These are phyloP conservation scores for Plasmodium reichenowi DNA, from an alignment of 169 alveolate species.

Conservation along the genomic window DNA sequence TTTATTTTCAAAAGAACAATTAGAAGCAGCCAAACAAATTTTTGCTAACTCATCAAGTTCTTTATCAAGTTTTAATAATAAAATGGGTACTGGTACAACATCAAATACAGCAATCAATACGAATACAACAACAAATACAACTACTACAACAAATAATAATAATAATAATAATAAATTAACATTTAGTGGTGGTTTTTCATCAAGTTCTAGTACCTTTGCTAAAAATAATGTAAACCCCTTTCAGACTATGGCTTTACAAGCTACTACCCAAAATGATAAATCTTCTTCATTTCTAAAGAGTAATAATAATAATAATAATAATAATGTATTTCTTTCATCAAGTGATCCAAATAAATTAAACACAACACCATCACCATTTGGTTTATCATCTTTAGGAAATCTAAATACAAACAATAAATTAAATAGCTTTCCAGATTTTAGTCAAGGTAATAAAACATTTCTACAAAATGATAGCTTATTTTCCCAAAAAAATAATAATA, in stretches of 20 bases:
- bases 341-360: conserved; percentile 23
- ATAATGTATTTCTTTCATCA: conserved; percentile 15
- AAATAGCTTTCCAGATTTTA: conserved; percentile 31
- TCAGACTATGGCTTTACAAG: conserved; percentile 72
- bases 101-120: too few relatives aligned
- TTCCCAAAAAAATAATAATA: conserved; percentile 29
- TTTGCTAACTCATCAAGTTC: conserved; percentile 67
- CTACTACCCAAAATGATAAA: conserved; percentile 48
- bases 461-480: conserved; percentile 54
- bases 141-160: conserved; percentile 13
- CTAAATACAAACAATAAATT: conserved; percentile 43
- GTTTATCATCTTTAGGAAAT: conserved; percentile 18
- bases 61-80: too few relatives aligned
- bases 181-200: conserved; percentile 65
- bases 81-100: too few relatives aligned
- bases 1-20: conserved; percentile 67
- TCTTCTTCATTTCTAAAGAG: conserved; percentile 28
- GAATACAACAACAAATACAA: conserved; percentile 14
- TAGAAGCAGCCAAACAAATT: conserved; percentile 75
- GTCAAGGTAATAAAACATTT: conserved; percentile 50
- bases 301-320: conserved; percentile 9
- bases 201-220: conserved; percentile 66
- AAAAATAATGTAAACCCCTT: conserved; percentile 70
- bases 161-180: conserved; percentile 49
- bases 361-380: conserved; percentile 16